Evolutionary conservation across 176 grass and related monocot species (phyloP), one percentile per base, ranked within the genome.

Genomic region (Aegilops sharonensis): DNA sequence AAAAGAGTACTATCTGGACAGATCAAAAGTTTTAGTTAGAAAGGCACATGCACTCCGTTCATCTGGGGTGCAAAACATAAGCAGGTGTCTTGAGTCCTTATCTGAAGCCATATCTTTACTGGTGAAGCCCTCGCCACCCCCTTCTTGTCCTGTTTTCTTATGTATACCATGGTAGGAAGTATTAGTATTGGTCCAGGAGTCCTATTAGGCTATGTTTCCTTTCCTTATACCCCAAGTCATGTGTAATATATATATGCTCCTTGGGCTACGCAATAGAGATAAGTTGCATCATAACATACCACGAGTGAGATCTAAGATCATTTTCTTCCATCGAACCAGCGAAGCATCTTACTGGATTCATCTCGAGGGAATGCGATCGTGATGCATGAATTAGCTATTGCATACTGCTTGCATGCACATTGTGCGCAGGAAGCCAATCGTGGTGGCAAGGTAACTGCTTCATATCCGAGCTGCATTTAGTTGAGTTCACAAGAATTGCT

Each of bases 91-190:
- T 27, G 75, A 91, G 5, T 94, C 78, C 73, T 91, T 98, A 68
- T 89, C 84, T 88, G 92, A 92, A 64, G 96, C 96, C 10, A 91
- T 95, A 88, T 92, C 81, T 77, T 89, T 98, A 86, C 91, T 98
- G 79, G 96, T 98, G 81, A 92, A 86, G 24, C 29, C 39, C 18
- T 17, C 15, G 2, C 14, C 52, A 27, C 74, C 6, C 42, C 39
- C 11, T 25, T 52, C 72, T 9, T 77, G 35, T 20, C 45, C 12
- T 34, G 17, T 82, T 84, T 81, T 42, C n/a, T 84, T 29, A 64
- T 81, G 60, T 89, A 70, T 50, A 80, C 50, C 5, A 54, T 54
- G 50, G 50, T 54, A 54, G 50, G 50, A 54, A 18, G 50, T 54
- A 54, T 18, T 54, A 54, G 15, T 54, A 54, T 54, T 54, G 50